These are phyloP conservation scores for Apophysomyces trapeziformis DNA, from an alignment of 371 early-diverging fungal species.

Conservation along the genomic window DNA sequence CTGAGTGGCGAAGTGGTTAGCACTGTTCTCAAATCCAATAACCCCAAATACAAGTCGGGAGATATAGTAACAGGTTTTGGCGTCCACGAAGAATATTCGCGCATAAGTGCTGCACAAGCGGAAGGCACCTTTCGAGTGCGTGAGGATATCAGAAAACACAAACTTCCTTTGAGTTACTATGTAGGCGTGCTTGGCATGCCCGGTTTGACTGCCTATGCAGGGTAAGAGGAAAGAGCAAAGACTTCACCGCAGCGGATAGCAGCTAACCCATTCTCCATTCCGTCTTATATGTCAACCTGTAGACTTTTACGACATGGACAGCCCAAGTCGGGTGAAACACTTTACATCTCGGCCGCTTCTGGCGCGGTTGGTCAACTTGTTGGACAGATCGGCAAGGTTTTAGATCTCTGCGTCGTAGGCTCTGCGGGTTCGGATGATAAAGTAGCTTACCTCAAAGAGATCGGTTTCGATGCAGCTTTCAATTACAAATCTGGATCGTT, in stretches of 20 bases:
- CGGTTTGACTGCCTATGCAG: conserved; percentile 50
- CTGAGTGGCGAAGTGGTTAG: conserved; percentile 58
- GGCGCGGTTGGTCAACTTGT: conserved; percentile 66
- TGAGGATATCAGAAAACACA: conserved; percentile 38
- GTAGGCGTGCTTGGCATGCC: conserved; percentile 62
- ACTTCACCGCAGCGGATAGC: background rate
- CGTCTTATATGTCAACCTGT: conserved; percentile 12
- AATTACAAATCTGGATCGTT: conserved; percentile 78
- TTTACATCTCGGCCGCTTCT: conserved; percentile 62
- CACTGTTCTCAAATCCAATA: conserved; percentile 61
- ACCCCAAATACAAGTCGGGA: conserved; percentile 55
- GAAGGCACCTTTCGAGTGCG: conserved; percentile 27
- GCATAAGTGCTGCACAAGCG: conserved; percentile 30
- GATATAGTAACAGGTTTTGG: conserved; percentile 53
- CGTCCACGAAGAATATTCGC: conserved; percentile 51
- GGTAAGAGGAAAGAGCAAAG: conserved; percentile 20
- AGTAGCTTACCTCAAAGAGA: conserved; percentile 66
- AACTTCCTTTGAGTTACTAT: conserved; percentile 52
- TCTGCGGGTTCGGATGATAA: conserved; percentile 83
- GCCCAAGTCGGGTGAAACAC: conserved; percentile 53
- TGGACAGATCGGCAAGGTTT: conserved; percentile 72
- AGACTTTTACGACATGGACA: conserved; percentile 27
- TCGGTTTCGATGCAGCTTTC: conserved; percentile 78
- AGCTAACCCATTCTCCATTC: background rate
- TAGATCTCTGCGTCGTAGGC: conserved; percentile 78